These are phyloP conservation scores for bread wheat (Triticum aestivum) DNA, from an alignment of 176 grass and related monocot genomes.

Conservation along the genomic window DNA sequence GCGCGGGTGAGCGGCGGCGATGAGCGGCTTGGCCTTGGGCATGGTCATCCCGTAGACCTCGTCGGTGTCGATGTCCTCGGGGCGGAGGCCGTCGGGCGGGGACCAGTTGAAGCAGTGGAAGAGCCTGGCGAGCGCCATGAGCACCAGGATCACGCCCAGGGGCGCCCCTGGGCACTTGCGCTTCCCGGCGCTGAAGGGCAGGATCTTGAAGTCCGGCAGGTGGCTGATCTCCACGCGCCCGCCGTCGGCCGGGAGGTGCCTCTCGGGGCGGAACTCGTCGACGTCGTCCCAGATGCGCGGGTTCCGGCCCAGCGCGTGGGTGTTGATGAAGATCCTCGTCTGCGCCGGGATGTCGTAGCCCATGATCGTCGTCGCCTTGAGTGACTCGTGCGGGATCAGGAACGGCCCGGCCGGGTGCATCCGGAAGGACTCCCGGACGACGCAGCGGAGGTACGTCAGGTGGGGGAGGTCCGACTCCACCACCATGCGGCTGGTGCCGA, in stretches of 20 bases:
- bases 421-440: conserved; percentile 81
- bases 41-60: conserved; percentile 85
- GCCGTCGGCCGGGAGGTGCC: conserved; percentile 48
- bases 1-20: conserved; percentile 61
- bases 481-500: conserved; percentile 61
- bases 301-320: conserved; percentile 80
- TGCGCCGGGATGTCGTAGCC: conserved; percentile 77
- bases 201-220: conserved; percentile 80
- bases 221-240: conserved; percentile 80
- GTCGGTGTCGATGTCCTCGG: conserved; percentile 64
- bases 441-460: conserved; percentile 73
- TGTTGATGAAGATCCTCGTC: conserved; percentile 92
- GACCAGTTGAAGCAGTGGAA: conserved; percentile 97
- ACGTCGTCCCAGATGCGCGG: conserved; percentile 58
- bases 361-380: conserved; percentile 69
- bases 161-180: conserved; percentile 85
- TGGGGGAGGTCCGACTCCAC: conserved; percentile 57
- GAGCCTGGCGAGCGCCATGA: conserved; percentile 86
- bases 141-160: conserved; percentile 64
- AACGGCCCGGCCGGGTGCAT: conserved; percentile 83
- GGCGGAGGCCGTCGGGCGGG: conserved; percentile 52
- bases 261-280: conserved; percentile 68
- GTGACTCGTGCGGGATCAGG: conserved; percentile 79
- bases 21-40: conserved; percentile 73
- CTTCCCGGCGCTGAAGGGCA: conserved; percentile 86